Evolutionary conservation across 2,329 filamentous ascomycete species (phyloP).

Genomic region (Dactylellina leptospora): DNA sequence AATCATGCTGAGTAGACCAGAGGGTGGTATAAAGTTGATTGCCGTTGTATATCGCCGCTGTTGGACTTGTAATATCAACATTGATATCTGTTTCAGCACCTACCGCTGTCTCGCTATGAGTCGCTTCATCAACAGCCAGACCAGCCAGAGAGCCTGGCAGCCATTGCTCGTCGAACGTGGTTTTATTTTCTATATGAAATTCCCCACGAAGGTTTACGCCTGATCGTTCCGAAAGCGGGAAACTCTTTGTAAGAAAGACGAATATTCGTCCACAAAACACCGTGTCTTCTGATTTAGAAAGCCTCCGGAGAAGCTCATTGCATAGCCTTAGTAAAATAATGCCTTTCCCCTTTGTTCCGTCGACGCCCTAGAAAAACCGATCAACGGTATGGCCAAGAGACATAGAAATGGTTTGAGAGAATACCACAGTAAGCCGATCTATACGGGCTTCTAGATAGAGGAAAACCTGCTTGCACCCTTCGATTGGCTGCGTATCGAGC

Average conservation of each 20-base stretch:
- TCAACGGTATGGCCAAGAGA: neutral
- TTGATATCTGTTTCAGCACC: no score
- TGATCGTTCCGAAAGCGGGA: conserved; percentile 93
- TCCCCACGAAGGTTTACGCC: conserved; percentile 96
- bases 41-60: no score
- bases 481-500: conserved; percentile 92
- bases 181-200: conserved; percentile 95
- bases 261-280: conserved; percentile 97
- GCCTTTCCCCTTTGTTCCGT: conserved; percentile 49
- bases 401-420: neutral
- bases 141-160: conserved; percentile 63
- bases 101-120: no score
- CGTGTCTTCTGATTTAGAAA: conserved; percentile 66
- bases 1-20: conserved; percentile 90
- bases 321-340: conserved; percentile 46
- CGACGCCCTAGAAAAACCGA: conserved; percentile 59
- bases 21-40: conserved; percentile 87
- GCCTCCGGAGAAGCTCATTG: conserved; percentile 45
- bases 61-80: no score
- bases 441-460: conserved; percentile 93
- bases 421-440: conserved; percentile 81
- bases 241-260: conserved; percentile 98
- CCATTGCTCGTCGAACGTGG: conserved; percentile 71
- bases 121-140: no score
- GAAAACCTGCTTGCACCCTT: conserved; percentile 89